Percentiles rank a stretch among this genome's conserved stretches.
phyloP scores from a whole-genome alignment of 805 yeast genomes.

The Cyberlindnera americana region DNA sequence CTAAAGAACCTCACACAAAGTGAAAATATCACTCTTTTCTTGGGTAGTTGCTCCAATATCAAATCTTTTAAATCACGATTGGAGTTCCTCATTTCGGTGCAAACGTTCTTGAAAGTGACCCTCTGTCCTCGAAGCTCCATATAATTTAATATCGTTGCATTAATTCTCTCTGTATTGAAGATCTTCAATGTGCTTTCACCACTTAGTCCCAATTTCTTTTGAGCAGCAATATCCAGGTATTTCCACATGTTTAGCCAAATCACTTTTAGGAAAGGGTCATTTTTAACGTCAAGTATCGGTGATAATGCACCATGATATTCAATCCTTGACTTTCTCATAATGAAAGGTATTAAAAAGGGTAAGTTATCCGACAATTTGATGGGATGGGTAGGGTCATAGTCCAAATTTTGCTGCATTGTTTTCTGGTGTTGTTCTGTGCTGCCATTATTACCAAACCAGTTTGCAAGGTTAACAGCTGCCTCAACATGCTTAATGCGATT shows the following conservation, averaged over 20 bases:
- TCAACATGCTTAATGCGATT: neutral
- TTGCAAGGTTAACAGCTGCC: neutral
- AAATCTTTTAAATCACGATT: conserved; percentile 6
- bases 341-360: conserved; percentile 32
- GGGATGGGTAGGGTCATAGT: conserved; percentile 30
- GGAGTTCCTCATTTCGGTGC: neutral
- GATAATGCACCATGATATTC: conserved; percentile 50
- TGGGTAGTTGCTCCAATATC: conserved; percentile 19
- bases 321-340: conserved; percentile 37
- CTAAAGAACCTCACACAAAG: conserved; percentile 23
- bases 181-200: neutral
- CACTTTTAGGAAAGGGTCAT: conserved; percentile 38
- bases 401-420: neutral
- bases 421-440: too few relatives aligned
- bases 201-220: neutral
- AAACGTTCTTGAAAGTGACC: conserved; percentile 1
- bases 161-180: neutral
- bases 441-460: too few relatives aligned
- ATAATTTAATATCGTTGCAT: neutral
- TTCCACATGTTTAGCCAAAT: conserved; percentile 31
- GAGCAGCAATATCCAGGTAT: conserved; percentile 7
- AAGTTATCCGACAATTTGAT: conserved; percentile 41
- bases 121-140: conserved; percentile 18
- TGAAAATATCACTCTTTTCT: conserved; percentile 7
- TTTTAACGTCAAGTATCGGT: conserved; percentile 43